Evolutionary conservation across 768 basidiomycete species (phyloP).

Genomic region (Tylopilus vinaceipallidus): DNA sequence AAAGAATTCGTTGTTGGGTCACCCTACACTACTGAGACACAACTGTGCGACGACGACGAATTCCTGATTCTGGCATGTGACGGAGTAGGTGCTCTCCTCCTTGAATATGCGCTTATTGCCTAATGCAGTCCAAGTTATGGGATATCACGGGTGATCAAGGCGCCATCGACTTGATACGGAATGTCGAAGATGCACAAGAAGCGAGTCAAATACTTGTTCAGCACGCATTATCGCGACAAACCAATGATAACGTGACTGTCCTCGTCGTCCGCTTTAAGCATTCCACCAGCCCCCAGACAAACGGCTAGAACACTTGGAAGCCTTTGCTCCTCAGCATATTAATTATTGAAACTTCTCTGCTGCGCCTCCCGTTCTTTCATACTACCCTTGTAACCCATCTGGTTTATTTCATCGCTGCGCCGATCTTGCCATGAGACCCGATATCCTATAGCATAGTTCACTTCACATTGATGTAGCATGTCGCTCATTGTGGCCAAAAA

Average conservation of each 20-base stretch:
- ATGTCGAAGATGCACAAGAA: slow-evolving; percentile 72
- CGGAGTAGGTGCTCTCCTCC: slow-evolving; percentile 65
- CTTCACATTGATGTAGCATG: slow-evolving; percentile 1
- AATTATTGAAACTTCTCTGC: too few relatives aligned
- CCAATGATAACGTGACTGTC: slow-evolving; percentile 93
- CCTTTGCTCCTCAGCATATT: too few relatives aligned
- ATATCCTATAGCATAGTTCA: background rate
- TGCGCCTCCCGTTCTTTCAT: background rate
- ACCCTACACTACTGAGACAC: slow-evolving; percentile 98
- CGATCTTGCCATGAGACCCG: background rate
- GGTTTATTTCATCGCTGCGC: slow-evolving; percentile 2
- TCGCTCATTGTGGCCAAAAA: too few relatives aligned
- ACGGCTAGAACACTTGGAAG: slow-evolving; percentile 8
- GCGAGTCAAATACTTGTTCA: slow-evolving; percentile 78
- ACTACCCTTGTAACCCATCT: slow-evolving; percentile 2
- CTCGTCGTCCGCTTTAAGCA: slow-evolving; percentile 81
- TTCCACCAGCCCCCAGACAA: slow-evolving; percentile 2
- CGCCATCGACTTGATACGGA: slow-evolving; percentile 82
- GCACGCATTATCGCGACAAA: slow-evolving; percentile 84
- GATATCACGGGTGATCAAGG: slow-evolving; percentile 91
- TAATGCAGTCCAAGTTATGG: slow-evolving; percentile 69
- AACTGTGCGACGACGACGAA: slow-evolving; percentile 87
- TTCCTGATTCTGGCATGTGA: slow-evolving; percentile 96
- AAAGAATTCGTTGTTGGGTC: slow-evolving; percentile 99
- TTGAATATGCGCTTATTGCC: background rate